Evolutionary conservation across 257 asterid genomes (phyloP).

Genomic region (Orobanche coerulescens): DNA sequence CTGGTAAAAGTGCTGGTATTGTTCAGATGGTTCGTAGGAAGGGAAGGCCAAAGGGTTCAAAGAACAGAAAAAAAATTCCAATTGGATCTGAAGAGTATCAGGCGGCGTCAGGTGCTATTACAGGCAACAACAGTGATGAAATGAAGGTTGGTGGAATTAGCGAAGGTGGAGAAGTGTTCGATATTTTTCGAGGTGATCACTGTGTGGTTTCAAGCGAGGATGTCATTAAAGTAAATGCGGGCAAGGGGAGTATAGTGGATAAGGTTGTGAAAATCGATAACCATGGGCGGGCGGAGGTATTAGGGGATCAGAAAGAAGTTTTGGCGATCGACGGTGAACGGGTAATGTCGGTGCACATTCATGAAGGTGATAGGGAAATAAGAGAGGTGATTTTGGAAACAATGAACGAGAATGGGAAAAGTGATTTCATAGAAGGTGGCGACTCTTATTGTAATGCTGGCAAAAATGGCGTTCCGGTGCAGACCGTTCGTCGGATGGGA

Average conservation of each 20-base stretch:
- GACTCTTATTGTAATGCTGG: background rate
- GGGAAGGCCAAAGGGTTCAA: slow-evolving; percentile 20
- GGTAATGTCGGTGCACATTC: background rate
- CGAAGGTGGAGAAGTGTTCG: background rate
- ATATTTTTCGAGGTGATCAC: background rate
- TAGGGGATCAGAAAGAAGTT: background rate
- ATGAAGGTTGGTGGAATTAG: background rate
- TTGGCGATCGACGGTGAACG: too few species aligned
- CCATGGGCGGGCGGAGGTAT: background rate
- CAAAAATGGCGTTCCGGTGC: background rate
- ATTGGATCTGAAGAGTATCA: background rate
- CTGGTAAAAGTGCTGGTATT: background rate
- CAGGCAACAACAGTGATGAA: background rate
- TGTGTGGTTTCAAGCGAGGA: background rate
- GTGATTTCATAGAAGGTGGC: background rate
- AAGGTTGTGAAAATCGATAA: background rate
- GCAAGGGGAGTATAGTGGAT: background rate
- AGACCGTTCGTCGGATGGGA: slow-evolving; percentile 5
- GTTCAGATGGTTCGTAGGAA: background rate
- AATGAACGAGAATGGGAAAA: background rate
- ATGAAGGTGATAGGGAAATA: background rate
- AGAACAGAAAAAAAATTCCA: slow-evolving; percentile 6
- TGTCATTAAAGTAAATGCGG: background rate
- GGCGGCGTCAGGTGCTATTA: background rate
- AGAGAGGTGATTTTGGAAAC: too few species aligned